These are phyloP conservation scores for Lachnellula occidentalis DNA, from an alignment of 2,329 filamentous ascomycete genomes.

Conservation along the genomic window DNA sequence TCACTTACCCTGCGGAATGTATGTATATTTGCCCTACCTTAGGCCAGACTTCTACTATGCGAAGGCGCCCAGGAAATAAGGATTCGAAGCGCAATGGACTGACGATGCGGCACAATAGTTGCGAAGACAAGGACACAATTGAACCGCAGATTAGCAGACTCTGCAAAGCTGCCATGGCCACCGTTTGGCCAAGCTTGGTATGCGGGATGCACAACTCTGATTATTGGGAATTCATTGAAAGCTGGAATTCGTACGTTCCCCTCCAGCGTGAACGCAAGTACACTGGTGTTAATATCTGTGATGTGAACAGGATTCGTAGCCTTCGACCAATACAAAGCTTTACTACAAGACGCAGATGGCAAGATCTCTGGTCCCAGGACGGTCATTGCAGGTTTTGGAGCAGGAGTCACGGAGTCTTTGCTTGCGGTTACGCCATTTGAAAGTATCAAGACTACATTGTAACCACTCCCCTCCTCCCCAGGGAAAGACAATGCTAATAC, in stretches of 20 bases:
- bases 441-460: constrained; percentile 96
- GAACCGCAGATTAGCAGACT: constrained; percentile 74
- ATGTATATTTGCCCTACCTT: constrained; percentile 31
- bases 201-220: constrained; percentile 92
- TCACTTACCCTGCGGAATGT: constrained; percentile 94
- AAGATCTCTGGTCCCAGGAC: constrained; percentile 87
- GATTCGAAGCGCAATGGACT: background rate
- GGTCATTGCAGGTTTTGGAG: constrained; percentile 89
- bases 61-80: background rate
- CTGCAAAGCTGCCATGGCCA: constrained; percentile 89
- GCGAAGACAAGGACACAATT: constrained; percentile 94
- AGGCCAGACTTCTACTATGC: background rate
- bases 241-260: constrained; percentile 75
- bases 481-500: background rate
- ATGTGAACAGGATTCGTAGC: constrained; percentile 70
- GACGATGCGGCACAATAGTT: constrained; percentile 36
- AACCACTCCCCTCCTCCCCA: constrained; percentile 5
- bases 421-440: constrained; percentile 95
- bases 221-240: constrained; percentile 95
- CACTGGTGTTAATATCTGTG: background rate
- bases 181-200: constrained; percentile 95
- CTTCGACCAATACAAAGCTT: constrained; percentile 86
- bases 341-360: constrained; percentile 77
- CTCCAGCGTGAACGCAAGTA: background rate
- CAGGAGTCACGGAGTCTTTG: constrained; percentile 88